A percentile compares a stretch with the other conserved stretches of the same genome.
Conservation (phyloP, 2,329 filamentous ascomycete genomes). For the Didymella pinodella region DNA sequence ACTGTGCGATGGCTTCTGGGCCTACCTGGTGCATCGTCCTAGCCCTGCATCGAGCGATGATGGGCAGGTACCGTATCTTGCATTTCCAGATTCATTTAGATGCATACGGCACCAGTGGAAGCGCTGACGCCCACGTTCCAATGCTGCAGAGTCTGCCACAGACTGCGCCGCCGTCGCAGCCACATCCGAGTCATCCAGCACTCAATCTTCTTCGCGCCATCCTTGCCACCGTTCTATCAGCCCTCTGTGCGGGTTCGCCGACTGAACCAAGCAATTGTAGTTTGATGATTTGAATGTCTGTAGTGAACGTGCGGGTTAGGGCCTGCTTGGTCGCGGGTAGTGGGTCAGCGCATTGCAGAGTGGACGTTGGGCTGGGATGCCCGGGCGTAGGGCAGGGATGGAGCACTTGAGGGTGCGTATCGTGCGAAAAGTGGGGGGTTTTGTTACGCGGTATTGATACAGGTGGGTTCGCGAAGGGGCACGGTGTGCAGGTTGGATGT, state of each 20-base stretch:
- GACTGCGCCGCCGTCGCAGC: neutral
- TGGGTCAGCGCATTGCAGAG: conserved; percentile 13
- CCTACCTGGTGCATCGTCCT: conserved; percentile 1
- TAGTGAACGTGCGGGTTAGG: conserved; percentile 22
- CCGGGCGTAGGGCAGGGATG: conserved; percentile 13
- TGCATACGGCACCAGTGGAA: neutral
- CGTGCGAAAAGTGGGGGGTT: conserved; percentile 6
- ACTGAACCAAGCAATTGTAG: neutral
- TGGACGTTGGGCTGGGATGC: conserved; percentile 21
- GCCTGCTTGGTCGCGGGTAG: conserved; percentile 9
- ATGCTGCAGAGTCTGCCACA: neutral
- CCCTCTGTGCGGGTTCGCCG: conserved; percentile 3
- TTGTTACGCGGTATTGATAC: conserved; percentile 17
- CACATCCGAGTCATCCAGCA: neutral
- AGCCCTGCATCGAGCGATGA: neutral
- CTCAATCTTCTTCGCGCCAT: neutral
- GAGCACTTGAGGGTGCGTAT: neutral
- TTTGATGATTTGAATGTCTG: conserved; percentile 1
- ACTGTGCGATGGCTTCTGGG: neutral
- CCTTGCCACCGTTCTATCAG: conserved; percentile 1
- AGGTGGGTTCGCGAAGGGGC: conserved; percentile 5
- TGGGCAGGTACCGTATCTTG: neutral
- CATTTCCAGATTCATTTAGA: neutral
- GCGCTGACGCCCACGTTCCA: conserved; percentile 7
- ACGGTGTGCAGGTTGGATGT: conserved; percentile 2